These are phyloP conservation scores for Malbranchea zuffiana DNA, from an alignment of 2,329 filamentous ascomycete genomes.

Conservation along the genomic window DNA sequence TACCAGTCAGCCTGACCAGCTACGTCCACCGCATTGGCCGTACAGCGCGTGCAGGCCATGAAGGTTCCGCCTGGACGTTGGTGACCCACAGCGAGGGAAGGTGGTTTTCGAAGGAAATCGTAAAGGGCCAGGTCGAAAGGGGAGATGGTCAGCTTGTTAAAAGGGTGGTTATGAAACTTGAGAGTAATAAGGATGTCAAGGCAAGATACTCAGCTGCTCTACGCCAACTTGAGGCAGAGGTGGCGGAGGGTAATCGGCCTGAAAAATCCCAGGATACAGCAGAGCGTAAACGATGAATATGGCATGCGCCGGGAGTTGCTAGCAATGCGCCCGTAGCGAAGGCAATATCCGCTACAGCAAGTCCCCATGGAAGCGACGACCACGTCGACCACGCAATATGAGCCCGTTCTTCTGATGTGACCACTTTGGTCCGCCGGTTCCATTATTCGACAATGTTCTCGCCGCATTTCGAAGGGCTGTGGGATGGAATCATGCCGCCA, in stretches of 20 bases:
- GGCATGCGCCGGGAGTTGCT: no score
- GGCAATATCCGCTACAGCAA: no score
- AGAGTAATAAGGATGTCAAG: slow-evolving; percentile 20
- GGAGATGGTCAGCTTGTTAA: slow-evolving; percentile 24
- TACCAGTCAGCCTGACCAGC: slow-evolving; percentile 66
- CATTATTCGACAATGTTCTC: no score
- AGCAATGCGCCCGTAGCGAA: no score
- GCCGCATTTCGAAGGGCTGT: no score
- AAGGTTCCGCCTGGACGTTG: slow-evolving; percentile 75
- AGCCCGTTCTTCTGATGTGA: no score
- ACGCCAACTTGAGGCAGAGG: slow-evolving; percentile 29
- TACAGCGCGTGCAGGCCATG: slow-evolving; percentile 69
- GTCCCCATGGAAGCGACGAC: no score
- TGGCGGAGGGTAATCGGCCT: slow-evolving; percentile 16
- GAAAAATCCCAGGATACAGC: no score
- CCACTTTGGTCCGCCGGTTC: no score
- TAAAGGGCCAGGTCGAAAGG: slow-evolving; percentile 34
- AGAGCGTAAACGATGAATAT: no score
- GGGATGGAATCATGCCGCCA: no score
- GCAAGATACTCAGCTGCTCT: slow-evolving; percentile 26
- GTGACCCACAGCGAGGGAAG: slow-evolving; percentile 70
- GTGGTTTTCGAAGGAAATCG: slow-evolving; percentile 87
- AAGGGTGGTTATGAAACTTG: slow-evolving; percentile 23
- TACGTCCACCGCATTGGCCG: slow-evolving; percentile 90
- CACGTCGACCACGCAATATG: no score